Percentiles rank a stretch among this genome's conserved stretches.
Conservation (phyloP, 2,329 filamentous ascomycete species). For the Talaromyces marneffei region DNA sequence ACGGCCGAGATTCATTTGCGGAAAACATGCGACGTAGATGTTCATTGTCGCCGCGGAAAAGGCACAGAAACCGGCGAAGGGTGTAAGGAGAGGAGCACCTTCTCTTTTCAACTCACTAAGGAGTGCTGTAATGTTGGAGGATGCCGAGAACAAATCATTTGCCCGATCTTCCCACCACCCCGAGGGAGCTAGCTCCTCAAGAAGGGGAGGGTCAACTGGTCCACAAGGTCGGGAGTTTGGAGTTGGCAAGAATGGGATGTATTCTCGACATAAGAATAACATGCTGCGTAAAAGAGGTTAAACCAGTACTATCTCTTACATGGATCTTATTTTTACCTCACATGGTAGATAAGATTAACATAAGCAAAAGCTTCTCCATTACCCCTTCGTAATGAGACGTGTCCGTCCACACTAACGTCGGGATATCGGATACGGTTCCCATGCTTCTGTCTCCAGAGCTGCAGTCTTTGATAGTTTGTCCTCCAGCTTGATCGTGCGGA, state of each 20-base stretch:
- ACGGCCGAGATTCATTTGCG: conserved; percentile 37
- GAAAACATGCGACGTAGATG: conserved; percentile 37
- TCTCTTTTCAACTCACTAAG: conserved; percentile 37
- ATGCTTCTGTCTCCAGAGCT: conserved; percentile 36
- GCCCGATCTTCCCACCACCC: conserved; percentile 40
- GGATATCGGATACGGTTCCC: conserved; percentile 32
- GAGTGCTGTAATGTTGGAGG: conserved; percentile 31
- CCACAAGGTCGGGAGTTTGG: conserved; percentile 31
- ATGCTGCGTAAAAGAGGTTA: conserved; percentile 22
- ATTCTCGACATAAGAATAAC: conserved; percentile 42
- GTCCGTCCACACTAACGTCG: conserved; percentile 28
- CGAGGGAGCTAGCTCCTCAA: conserved; percentile 34
- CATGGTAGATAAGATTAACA: conserved; percentile 42
- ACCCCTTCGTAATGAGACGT: conserved; percentile 32
- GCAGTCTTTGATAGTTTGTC: conserved; percentile 24
- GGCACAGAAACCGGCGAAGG: conserved; percentile 44
- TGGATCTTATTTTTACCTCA: conserved; percentile 29
- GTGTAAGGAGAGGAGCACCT: conserved; percentile 35
- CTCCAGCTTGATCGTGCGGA: conserved; percentile 33
- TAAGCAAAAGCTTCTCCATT: conserved; percentile 41
- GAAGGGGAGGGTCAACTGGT: conserved; percentile 37
- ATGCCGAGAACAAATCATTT: conserved; percentile 32
- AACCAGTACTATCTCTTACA: neutral
- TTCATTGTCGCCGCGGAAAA: conserved; percentile 44
- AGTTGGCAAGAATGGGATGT: conserved; percentile 42